Percentiles rank a stretch among this genome's conserved stretches.
Conservation (phyloP, 352 stramenopile species). For the Saprolegnia diclina region DNA sequence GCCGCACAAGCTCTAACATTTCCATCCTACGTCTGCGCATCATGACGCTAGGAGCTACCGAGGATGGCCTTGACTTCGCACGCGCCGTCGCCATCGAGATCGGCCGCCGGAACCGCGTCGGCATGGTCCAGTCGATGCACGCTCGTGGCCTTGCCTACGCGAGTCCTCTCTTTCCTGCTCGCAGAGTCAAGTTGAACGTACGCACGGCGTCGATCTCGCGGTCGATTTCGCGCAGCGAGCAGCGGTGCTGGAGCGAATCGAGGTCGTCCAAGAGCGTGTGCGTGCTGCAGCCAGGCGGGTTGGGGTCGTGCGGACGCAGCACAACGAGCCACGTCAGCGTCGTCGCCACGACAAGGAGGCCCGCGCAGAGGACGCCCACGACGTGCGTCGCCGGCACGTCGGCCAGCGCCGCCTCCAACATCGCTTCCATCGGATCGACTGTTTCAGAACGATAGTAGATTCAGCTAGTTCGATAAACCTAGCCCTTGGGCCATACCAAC, state of each 20-base stretch:
- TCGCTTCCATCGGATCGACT: constrained; percentile 1
- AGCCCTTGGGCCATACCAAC: no score
- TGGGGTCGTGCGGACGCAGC: not conserved
- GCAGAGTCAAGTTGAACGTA: no score
- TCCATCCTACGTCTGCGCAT: not conserved
- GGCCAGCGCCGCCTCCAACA: not conserved
- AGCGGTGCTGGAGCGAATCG: not conserved
- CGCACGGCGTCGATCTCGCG: constrained; percentile 3
- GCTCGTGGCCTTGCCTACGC: no score
- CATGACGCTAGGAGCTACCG: not conserved
- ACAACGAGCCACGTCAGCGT: not conserved
- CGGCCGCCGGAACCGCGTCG: not conserved
- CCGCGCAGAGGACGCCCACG: not conserved
- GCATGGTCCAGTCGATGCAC: not conserved
- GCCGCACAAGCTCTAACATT: not conserved
- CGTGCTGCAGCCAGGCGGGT: not conserved
- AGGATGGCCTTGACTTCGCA: not conserved
- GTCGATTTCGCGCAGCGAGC: constrained; percentile 18
- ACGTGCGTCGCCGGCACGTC: constrained; percentile 1
- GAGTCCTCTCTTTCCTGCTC: no score
- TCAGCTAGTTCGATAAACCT: no score
- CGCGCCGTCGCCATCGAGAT: not conserved
- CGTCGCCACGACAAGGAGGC: not conserved
- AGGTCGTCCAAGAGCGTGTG: not conserved
- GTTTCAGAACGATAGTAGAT: no score